Base-by-base conservation (phyloP, 2,329 filamentous ascomycete genomes). In the Fusarium citri region DNA sequence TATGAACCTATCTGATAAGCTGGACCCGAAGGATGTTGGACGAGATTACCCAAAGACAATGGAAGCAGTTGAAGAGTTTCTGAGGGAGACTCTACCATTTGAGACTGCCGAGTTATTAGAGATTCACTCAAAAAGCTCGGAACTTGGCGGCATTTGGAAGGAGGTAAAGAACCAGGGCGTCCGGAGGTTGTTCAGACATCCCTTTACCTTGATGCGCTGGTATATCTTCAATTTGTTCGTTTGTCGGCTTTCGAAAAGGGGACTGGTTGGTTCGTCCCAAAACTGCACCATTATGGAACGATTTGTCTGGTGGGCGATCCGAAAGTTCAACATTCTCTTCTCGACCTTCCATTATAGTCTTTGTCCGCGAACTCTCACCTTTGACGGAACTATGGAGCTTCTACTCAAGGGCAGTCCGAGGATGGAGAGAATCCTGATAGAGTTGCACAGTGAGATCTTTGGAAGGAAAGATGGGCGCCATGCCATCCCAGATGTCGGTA, bases 181-280 rank as follows among this genome's bases (percentile, higher is more conserved):
- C 0, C 40, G 12, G 15, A 14, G 3, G 11, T 42, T 14, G 2
- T 4, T 42, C 2, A 9, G 3, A 22, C 14, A 22, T 5, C 40
- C 40, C 1, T 15, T 15, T 0, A 14, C 12, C 22, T 22, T 20
- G 5, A 5, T 42, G 5, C 40, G 40, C n/a, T 42, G n/a, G 40
- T 11, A 0, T 4, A 14, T 42, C 7, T 42, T 42, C 40, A 42
- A 22, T 42, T 8, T 42, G 3, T 22, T 22, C 7, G 40, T 42
- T 15, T 6, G 20, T 8, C 40, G 20, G 12, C 40, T 42, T 8
- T 42, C 40, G 8, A 42, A 42, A 42, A 42, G 20, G 6, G 40
- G 9, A 5, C 40, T 42, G 40, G 7, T 14, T 42, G n/a, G 20
- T 0, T 22, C 12, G 0, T 22, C 20, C 1, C 11, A 3, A 6